Evolutionary conservation across 257 asterid species (phyloP).

Genomic region (Solanum clarkiae): DNA sequence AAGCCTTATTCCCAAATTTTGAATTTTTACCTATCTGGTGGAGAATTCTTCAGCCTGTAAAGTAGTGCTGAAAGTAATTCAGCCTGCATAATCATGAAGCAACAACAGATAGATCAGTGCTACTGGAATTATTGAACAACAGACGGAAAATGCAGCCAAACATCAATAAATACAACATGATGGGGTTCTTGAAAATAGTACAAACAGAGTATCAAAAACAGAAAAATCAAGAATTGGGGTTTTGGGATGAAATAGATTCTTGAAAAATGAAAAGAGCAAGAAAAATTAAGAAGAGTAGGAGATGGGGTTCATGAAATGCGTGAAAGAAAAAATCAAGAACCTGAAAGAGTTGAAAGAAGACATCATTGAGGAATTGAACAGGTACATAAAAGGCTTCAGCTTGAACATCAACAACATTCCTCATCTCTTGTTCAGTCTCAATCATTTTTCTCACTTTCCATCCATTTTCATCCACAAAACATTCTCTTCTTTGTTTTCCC

Average conservation of each 20-base stretch:
- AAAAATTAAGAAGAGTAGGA: background rate
- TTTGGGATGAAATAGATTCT: background rate
- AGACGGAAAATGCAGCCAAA: background rate
- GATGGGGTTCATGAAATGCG: background rate
- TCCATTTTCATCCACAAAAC: conserved; percentile 27
- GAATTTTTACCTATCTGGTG: conserved; percentile 52
- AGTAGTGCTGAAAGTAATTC: conserved; percentile 79
- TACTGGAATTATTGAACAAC: background rate
- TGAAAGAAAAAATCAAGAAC: conserved; percentile 7
- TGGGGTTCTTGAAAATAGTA: background rate
- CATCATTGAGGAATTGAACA: conserved; percentile 33
- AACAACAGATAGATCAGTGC: background rate
- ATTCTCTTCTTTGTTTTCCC: background rate
- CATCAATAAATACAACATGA: background rate
- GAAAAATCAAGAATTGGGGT: background rate
- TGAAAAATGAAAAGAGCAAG: background rate
- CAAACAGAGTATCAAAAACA: background rate
- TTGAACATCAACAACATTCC: conserved; percentile 58
- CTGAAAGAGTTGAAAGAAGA: conserved; percentile 69
- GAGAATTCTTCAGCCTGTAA: conserved; percentile 60
- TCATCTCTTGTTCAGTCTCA: conserved; percentile 54
- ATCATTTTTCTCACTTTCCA: conserved; percentile 76
- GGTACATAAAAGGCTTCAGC: conserved; percentile 91
- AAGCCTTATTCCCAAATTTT: background rate
- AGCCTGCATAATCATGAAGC: conserved; percentile 39